A percentile compares a stretch with the other conserved stretches of the same genome.
Evolutionary conservation across 805 yeast species (phyloP).

Genomic region (Starmerella vaccinii): DNA sequence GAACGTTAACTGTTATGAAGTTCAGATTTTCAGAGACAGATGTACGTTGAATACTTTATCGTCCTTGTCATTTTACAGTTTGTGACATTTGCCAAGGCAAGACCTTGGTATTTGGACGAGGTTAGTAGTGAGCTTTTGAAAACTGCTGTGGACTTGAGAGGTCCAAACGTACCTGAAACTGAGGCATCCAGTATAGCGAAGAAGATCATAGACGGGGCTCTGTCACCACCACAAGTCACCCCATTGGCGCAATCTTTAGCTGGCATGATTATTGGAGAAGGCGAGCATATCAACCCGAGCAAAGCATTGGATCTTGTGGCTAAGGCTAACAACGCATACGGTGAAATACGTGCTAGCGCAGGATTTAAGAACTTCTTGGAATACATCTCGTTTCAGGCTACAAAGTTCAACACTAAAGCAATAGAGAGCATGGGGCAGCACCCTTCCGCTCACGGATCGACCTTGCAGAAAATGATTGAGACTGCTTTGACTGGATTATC

Average conservation of each 20-base stretch:
- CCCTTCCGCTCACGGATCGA: background rate
- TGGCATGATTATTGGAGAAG: constrained; percentile 8
- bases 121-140: constrained; percentile 11
- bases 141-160: constrained; percentile 8
- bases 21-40: too few species aligned
- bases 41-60: background rate
- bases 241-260: constrained; percentile 5
- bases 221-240: constrained; percentile 21
- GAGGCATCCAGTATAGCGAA: constrained; percentile 17
- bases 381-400: constrained; percentile 14
- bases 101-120: constrained; percentile 19
- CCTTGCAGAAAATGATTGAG: background rate
- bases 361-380: constrained; percentile 17
- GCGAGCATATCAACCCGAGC: constrained; percentile 5
- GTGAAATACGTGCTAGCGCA: constrained; percentile 9
- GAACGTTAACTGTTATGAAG: background rate
- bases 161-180: constrained; percentile 7
- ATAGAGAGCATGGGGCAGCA: background rate
- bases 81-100: background rate
- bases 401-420: constrained; percentile 8
- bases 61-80: background rate
- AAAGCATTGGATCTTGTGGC: constrained; percentile 8
- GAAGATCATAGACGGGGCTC: constrained; percentile 15
- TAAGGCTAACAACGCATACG: constrained; percentile 15
- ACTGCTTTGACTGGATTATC: background rate